Evolutionary conservation across 805 yeast genomes (phyloP).

Genomic region (Myxozyma neglecta): DNA sequence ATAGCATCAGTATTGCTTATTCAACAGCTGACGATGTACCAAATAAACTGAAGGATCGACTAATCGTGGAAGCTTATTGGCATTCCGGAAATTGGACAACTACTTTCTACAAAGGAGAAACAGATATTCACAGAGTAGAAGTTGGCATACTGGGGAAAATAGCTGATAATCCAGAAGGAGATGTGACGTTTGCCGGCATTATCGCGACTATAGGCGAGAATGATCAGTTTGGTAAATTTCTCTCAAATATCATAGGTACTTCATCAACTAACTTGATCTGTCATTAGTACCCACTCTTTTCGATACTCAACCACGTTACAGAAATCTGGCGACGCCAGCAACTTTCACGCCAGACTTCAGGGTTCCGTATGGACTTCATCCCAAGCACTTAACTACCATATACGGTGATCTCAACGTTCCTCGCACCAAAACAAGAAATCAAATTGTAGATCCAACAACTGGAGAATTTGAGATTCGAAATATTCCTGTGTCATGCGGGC

Average conservation of each 20-base stretch:
- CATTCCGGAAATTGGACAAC: constrained; percentile 19
- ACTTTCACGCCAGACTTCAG: constrained; percentile 22
- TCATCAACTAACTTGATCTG: neutral
- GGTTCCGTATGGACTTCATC: constrained; percentile 29
- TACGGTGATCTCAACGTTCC: constrained; percentile 22
- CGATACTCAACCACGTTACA: constrained; percentile 26
- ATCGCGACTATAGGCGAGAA: constrained; percentile 30
- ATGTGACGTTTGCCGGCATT: constrained; percentile 29
- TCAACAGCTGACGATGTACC: constrained; percentile 8
- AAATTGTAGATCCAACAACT: constrained; percentile 20
- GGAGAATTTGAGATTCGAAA: constrained; percentile 11
- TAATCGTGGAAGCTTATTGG: constrained; percentile 29
- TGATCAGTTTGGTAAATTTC: constrained; percentile 23
- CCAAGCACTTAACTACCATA: constrained; percentile 25
- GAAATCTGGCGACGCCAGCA: constrained; percentile 10
- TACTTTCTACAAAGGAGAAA: constrained; percentile 1
- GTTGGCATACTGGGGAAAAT: constrained; percentile 25
- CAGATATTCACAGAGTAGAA: constrained; percentile 17
- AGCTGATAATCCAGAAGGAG: constrained; percentile 22
- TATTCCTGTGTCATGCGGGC: constrained; percentile 42
- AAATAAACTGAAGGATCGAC: neutral
- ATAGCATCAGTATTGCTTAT: constrained; percentile 14
- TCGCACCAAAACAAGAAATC: constrained; percentile 12
- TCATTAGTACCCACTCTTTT: constrained; percentile 27
- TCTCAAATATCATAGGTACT: neutral